Conservation (phyloP, 176 grass and related monocot species). For the Carex pumila region DNA sequence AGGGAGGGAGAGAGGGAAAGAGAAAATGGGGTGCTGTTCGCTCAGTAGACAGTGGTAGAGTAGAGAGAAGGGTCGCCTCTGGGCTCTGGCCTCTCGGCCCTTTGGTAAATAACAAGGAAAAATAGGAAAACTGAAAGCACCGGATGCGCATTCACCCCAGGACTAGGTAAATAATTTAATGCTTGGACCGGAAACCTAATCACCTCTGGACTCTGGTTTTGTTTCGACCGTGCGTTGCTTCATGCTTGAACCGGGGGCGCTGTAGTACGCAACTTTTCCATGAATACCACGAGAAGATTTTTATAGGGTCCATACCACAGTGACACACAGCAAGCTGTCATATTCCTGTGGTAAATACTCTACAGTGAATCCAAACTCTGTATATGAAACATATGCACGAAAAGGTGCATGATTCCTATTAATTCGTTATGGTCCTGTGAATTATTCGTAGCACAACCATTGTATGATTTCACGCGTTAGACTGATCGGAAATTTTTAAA, state of each 20-base stretch:
- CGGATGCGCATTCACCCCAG: background rate
- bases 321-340: background rate
- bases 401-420: background rate
- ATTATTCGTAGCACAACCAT: background rate
- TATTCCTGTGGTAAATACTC: background rate
- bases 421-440: background rate
- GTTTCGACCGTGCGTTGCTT: background rate
- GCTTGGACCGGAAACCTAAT: slow-evolving; percentile 19
- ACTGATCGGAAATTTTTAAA: background rate
- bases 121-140: slow-evolving; percentile 15
- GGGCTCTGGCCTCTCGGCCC: background rate
- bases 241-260: background rate
- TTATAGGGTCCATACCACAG: background rate
- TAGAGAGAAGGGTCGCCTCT: background rate
- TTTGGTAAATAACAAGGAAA: slow-evolving; percentile 1
- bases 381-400: no score
- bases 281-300: background rate
- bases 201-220: background rate
- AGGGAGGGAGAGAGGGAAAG: background rate
- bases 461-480: background rate
- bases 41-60: background rate
- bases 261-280: background rate
- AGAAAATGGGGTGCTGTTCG: background rate
- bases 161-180: slow-evolving; percentile 5
- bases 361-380: background rate